phyloP scores from a whole-genome alignment of 306 rosid genomes.

The Hippophae gyantsensis region DNA sequence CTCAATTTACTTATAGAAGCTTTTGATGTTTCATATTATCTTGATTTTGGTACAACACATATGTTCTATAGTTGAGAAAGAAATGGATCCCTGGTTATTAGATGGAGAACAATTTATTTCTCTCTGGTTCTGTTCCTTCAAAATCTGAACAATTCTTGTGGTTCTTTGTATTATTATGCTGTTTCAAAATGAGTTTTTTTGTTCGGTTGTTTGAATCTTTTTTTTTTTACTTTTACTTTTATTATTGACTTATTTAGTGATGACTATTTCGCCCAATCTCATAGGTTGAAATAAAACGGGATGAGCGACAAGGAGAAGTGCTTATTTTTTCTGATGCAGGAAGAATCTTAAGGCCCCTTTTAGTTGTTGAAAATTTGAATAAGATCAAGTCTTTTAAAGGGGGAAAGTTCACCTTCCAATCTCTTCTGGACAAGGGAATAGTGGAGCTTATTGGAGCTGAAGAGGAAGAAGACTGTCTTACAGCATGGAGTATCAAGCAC shows the following conservation, averaged over 20 bases:
- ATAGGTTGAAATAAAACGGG: constrained; percentile 89
- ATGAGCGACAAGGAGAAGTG: constrained; percentile 57
- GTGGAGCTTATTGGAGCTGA: constrained; percentile 83
- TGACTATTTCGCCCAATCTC: constrained; percentile 7
- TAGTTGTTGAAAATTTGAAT: constrained; percentile 61
- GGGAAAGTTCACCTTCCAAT: constrained; percentile 38
- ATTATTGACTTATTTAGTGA: not conserved
- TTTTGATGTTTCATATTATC: constrained; percentile 11
- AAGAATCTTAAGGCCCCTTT: constrained; percentile 86
- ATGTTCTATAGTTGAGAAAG: constrained; percentile 1
- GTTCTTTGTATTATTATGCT: too few species aligned
- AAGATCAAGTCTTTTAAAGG: constrained; percentile 48
- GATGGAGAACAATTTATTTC: too few species aligned
- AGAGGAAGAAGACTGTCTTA: constrained; percentile 88
- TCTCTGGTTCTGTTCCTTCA: too few species aligned
- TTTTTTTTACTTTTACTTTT: not conserved
- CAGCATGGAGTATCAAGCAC: constrained; percentile 67
- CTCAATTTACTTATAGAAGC: constrained; percentile 12
- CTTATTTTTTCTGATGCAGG: constrained; percentile 86
- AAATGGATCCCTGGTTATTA: not conserved
- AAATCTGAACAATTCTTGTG: too few species aligned
- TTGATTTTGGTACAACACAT: constrained; percentile 15
- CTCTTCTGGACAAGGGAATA: constrained; percentile 62
- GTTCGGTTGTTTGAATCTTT: not conserved
- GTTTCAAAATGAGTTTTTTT: too few species aligned